phyloP scores from a whole-genome alignment of 179 eudicot species.

The Pouteria campechiana region DNA sequence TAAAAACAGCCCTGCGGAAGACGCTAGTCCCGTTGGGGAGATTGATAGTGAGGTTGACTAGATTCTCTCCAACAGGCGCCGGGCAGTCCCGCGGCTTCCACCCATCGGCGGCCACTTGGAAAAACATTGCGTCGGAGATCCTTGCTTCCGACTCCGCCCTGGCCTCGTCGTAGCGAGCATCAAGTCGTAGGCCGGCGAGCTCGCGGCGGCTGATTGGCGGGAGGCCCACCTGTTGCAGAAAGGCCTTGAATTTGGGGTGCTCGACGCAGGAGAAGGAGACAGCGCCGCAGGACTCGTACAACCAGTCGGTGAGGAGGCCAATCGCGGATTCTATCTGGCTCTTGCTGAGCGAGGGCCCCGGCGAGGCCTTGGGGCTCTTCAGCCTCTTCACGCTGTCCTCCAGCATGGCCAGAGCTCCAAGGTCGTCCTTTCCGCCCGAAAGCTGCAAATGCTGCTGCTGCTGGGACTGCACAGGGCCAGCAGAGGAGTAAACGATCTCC shows the following conservation, averaged over 20 bases:
- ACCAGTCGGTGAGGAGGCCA: conserved; percentile 57
- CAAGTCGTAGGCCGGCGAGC: conserved; percentile 39
- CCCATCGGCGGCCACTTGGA: conserved; percentile 63
- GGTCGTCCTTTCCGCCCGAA: conserved; percentile 57
- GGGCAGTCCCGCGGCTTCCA: conserved; percentile 33
- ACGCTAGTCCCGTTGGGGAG: conserved; percentile 79
- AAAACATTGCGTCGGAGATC: conserved; percentile 63
- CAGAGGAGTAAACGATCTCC: conserved; percentile 23
- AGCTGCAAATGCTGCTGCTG: conserved; percentile 27
- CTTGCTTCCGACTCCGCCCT: conserved; percentile 43
- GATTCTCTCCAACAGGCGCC: conserved; percentile 23
- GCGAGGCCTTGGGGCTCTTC: conserved; percentile 58
- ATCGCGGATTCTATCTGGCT: conserved; percentile 38
- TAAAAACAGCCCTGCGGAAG: conserved; percentile 51
- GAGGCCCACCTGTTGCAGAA: conserved; percentile 48
- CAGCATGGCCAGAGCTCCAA: conserved; percentile 43
- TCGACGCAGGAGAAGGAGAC: conserved; percentile 53
- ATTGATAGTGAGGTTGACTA: conserved; percentile 52
- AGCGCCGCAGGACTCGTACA: conserved; percentile 54
- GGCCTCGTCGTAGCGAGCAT: conserved; percentile 39
- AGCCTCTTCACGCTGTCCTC: conserved; percentile 65
- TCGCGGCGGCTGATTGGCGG: conserved; percentile 30
- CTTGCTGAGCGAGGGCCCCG: conserved; percentile 38
- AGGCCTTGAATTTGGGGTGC: conserved; percentile 56
- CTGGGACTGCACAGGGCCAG: conserved; percentile 9